Conservation (phyloP, 1,139 yeast species). For the Blastobotrys malaysiensis region DNA sequence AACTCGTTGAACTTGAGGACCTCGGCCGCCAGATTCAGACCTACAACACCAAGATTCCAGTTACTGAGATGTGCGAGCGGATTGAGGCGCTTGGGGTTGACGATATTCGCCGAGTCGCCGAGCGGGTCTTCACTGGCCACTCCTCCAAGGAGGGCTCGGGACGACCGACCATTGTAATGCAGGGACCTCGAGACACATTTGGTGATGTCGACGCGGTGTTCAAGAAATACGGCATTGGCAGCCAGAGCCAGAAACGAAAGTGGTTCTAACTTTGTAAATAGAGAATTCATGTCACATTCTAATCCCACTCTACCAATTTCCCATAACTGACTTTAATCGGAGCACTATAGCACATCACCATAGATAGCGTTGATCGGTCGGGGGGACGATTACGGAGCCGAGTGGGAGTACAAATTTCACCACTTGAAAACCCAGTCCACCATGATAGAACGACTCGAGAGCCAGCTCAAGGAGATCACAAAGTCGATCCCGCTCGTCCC, state of each 20-base stretch:
- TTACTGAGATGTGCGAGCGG: slow-evolving; percentile 74
- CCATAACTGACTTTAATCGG: no score
- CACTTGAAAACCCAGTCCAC: not conserved
- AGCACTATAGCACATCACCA: no score
- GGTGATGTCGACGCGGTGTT: slow-evolving; percentile 75
- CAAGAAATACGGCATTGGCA: slow-evolving; percentile 69
- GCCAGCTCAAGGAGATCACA: slow-evolving; percentile 41
- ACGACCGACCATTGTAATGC: slow-evolving; percentile 77
- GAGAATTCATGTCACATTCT: no score
- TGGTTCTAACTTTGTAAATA: slow-evolving; percentile 5
- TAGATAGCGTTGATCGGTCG: no score
- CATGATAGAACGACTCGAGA: slow-evolving; percentile 22
- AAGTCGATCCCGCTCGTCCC: slow-evolving; percentile 39
- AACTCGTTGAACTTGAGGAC: slow-evolving; percentile 87
- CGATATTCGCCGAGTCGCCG: slow-evolving; percentile 72
- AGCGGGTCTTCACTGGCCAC: slow-evolving; percentile 65
- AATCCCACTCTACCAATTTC: no score
- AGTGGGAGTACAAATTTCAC: not conserved
- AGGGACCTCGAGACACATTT: slow-evolving; percentile 78
- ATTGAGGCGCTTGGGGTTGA: slow-evolving; percentile 61
- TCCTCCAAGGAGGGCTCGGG: slow-evolving; percentile 51
- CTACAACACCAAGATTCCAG: slow-evolving; percentile 71
- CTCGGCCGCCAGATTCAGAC: slow-evolving; percentile 91
- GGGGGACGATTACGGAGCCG: no score
- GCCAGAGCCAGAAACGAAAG: slow-evolving; percentile 4